Base-by-base conservation (phyloP, 2,329 filamentous ascomycete species). In the Penicillium oxalicum region DNA sequence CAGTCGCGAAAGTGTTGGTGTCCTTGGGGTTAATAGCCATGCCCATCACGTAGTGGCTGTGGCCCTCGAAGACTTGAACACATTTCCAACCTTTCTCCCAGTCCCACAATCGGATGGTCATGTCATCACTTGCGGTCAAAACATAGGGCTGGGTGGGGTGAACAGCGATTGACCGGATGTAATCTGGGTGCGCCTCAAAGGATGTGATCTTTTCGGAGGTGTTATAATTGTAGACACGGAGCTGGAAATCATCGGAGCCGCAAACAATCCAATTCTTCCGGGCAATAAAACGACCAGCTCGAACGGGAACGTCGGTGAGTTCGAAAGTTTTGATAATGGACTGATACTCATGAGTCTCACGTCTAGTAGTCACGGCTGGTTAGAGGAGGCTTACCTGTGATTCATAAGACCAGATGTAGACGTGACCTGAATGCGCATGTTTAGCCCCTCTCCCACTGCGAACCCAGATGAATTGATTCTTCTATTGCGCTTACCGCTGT, bases 11-110 rank as follows among this genome's bases (percentile, higher is more conserved):
- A 27, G 82, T 93, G 71, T 94, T 94, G 49, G 89, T 95, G 59
- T 95, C 90, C 73, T 98, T 98, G 43, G 93, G 93, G 71, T 98
- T 98, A 69, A 97, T 95, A 44, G 91, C 86, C 56, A 97, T 77
- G 27, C 89, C 89, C 91, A 97, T 96, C 55, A 95, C 91, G 74
- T 95, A 95, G 74, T 95, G 93, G 61, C 85, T 87, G 68, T 98
- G 94, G 28, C 93, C 93, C 69, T 97, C 91, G 64, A 96, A 98
- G 39, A 95, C 83, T 70, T 95, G 90, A 29, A 97, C 88, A 67
- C 91, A 97, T 71, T 96, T 95, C 93, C 93, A 98, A 60, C 83
- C 83, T 71, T 93, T 94, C 62, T 98, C 93, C 93, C 93, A 98
- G 69, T 98, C 91, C 91, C 93, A 98, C 44, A 96, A 79, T 78